Conservation (phyloP, 179 eudicot genomes). For the Corrigiola litoralis region DNA sequence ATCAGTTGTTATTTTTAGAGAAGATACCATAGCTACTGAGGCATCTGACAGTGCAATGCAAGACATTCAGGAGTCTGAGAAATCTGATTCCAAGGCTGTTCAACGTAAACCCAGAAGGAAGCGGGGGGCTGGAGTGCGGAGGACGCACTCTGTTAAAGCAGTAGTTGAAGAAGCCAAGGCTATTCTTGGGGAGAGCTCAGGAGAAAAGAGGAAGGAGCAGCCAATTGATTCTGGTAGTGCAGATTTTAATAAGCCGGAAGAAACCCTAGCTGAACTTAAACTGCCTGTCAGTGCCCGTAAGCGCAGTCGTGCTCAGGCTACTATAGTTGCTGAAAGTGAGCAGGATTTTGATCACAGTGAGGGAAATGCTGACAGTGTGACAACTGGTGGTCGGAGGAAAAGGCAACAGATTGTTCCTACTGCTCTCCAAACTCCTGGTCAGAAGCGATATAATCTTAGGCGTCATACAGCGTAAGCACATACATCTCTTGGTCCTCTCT, state of each 20-base stretch:
- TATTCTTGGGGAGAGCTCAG: constrained; percentile 36
- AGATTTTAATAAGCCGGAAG: constrained; percentile 33
- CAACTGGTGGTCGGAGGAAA: constrained; percentile 62
- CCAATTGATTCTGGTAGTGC: constrained; percentile 31
- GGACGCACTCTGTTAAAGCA: constrained; percentile 59
- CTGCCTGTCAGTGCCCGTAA: constrained; percentile 39
- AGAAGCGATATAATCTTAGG: constrained; percentile 79
- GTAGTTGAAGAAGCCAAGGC: constrained; percentile 62
- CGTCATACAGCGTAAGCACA: constrained; percentile 63
- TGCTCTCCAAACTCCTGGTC: constrained; percentile 52
- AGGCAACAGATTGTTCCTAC: constrained; percentile 55
- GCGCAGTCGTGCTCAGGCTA: constrained; percentile 49
- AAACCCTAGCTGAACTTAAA: constrained; percentile 30
- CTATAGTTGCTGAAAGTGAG: constrained; percentile 53
- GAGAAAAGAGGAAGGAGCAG: constrained; percentile 23
- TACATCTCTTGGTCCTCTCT: neutral
- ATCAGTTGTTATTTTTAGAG: constrained; percentile 25
- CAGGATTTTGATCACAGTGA: constrained; percentile 57
- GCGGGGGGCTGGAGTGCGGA: constrained; percentile 36
- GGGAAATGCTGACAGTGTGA: constrained; percentile 70
- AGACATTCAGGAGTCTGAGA: constrained; percentile 53
- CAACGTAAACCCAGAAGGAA: constrained; percentile 33
- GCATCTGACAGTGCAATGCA: constrained; percentile 34
- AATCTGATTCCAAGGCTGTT: constrained; percentile 40
- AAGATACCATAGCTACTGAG: constrained; percentile 22